Percentiles rank a stretch among this genome's conserved stretches.
Evolutionary conservation across 1,284 basidiomycete species (phyloP).

Genomic region (Phellopilus nigrolimitatus): DNA sequence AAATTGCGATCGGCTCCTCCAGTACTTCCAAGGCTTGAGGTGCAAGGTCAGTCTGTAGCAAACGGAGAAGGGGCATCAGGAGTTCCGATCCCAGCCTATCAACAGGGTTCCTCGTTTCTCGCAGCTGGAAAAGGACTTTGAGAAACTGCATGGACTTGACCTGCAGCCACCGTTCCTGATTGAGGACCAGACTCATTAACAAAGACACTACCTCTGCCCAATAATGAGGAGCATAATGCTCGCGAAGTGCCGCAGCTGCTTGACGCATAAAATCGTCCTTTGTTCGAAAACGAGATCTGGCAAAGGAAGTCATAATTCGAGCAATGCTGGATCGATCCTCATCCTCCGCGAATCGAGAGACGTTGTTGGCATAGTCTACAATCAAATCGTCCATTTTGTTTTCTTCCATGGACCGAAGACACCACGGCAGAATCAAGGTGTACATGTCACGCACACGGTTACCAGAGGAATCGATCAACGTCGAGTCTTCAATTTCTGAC

Average conservation of each 20-base stretch:
- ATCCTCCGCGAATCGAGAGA: slow-evolving; percentile 67
- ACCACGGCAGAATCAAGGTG: slow-evolving; percentile 84
- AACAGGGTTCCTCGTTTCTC: slow-evolving; percentile 73
- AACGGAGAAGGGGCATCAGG: slow-evolving; percentile 83
- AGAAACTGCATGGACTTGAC: slow-evolving; percentile 84
- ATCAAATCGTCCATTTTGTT: slow-evolving; percentile 60
- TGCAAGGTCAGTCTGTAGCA: slow-evolving; percentile 83
- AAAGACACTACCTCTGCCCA: slow-evolving; percentile 80
- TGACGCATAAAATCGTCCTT: slow-evolving; percentile 93
- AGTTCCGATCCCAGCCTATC: slow-evolving; percentile 79
- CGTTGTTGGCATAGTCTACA: slow-evolving; percentile 70
- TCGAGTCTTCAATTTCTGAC: slow-evolving; percentile 56
- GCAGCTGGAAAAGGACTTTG: slow-evolving; percentile 83
- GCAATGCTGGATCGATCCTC: slow-evolving; percentile 74
- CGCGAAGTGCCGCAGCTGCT: slow-evolving; percentile 78
- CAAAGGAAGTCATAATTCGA: slow-evolving; percentile 86
- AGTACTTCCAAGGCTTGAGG: slow-evolving; percentile 86
- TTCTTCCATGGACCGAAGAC: slow-evolving; percentile 72
- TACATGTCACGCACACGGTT: slow-evolving; percentile 82
- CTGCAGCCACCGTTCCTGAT: slow-evolving; percentile 78
- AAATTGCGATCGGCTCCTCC: slow-evolving; percentile 81
- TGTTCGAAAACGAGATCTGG: slow-evolving; percentile 84
- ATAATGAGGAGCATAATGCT: slow-evolving; percentile 68
- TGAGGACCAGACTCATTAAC: slow-evolving; percentile 83
- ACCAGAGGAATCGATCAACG: slow-evolving; percentile 69